Percentiles rank a stretch among this genome's conserved stretches.
phyloP scores from a whole-genome alignment of 345 rosid species.

The Mallotus nudiflorus region DNA sequence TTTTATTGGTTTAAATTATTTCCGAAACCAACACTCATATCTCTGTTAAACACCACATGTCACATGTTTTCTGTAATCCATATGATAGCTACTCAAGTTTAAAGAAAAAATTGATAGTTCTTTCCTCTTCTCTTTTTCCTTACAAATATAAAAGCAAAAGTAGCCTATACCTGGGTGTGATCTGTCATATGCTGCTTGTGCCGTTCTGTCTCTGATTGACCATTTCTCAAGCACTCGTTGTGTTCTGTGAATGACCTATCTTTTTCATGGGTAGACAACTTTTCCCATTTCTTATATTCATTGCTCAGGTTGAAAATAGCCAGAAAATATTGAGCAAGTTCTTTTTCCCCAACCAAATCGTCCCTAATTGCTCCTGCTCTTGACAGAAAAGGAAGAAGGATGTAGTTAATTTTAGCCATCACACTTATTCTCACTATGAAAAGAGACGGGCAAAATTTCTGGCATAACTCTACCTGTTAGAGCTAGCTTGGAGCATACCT shows the following conservation, averaged over 20 bases:
- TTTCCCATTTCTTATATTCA: constrained; percentile 73
- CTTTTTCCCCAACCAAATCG: constrained; percentile 46
- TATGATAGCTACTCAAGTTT: too few species aligned
- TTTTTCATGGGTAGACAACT: constrained; percentile 24
- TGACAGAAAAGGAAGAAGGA: not conserved
- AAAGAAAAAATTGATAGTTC: too few species aligned
- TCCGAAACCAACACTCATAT: too few species aligned
- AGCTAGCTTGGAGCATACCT: constrained; percentile 69
- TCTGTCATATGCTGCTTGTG: constrained; percentile 56
- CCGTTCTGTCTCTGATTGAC: constrained; percentile 23
- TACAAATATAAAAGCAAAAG: too few species aligned
- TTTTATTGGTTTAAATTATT: too few species aligned
- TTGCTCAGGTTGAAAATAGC: constrained; percentile 54
- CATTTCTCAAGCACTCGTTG: constrained; percentile 24
- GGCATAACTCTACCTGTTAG: constrained; percentile 56
- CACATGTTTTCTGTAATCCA: too few species aligned
- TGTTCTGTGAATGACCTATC: constrained; percentile 17
- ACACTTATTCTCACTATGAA: not conserved
- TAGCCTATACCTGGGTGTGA: constrained; percentile 88
- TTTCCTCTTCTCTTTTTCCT: too few species aligned
- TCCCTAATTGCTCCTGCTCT: constrained; percentile 65
- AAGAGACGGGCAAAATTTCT: not conserved
- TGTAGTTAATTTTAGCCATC: not conserved
- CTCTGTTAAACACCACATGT: too few species aligned
- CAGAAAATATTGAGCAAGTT: constrained; percentile 60